These are phyloP conservation scores for Saturnispora diversa DNA, from an alignment of 805 yeast genomes.

Conservation along the genomic window DNA sequence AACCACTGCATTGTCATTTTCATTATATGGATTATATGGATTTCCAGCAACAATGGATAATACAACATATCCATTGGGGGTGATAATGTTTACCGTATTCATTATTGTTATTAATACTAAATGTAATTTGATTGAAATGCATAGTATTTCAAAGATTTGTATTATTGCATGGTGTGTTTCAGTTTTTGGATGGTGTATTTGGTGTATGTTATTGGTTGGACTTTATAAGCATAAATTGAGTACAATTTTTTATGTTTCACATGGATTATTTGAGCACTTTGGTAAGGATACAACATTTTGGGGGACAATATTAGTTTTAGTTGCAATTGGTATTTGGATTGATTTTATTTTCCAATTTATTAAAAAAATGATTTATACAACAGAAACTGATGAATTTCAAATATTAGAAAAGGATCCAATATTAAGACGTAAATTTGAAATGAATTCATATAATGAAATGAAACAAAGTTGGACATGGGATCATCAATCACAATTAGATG, in stretches of 20 bases:
- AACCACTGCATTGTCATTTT: conserved; percentile 62
- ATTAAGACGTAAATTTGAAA: conserved; percentile 63
- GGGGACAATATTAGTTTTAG: conserved; percentile 59
- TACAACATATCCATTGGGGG: conserved; percentile 76
- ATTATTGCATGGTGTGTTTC: conserved; percentile 61
- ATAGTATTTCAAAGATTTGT: conserved; percentile 59
- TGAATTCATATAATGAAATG: conserved; percentile 63
- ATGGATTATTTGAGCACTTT: conserved; percentile 61
- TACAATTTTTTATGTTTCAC: conserved; percentile 60
- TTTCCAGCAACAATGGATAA: conserved; percentile 58
- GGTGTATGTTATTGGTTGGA: conserved; percentile 72
- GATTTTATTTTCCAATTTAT: conserved; percentile 59
- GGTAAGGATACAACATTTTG: conserved; percentile 84
- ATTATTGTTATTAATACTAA: conserved; percentile 69
- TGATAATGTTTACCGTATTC: conserved; percentile 62
- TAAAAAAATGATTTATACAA: conserved; percentile 49
- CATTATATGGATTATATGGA: conserved; percentile 66
- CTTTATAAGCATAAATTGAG: conserved; percentile 48
- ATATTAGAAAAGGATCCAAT: conserved; percentile 62
- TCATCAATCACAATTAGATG: conserved; percentile 28
- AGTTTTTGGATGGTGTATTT: conserved; percentile 74
- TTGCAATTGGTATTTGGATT: conserved; percentile 50
- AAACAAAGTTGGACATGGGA: conserved; percentile 70
- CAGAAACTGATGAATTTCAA: conserved; percentile 75
- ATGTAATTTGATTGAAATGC: conserved; percentile 76